These are phyloP conservation scores for Backusella tarrabulga DNA, from an alignment of 192 early-diverging fungal species.

Conservation along the genomic window DNA sequence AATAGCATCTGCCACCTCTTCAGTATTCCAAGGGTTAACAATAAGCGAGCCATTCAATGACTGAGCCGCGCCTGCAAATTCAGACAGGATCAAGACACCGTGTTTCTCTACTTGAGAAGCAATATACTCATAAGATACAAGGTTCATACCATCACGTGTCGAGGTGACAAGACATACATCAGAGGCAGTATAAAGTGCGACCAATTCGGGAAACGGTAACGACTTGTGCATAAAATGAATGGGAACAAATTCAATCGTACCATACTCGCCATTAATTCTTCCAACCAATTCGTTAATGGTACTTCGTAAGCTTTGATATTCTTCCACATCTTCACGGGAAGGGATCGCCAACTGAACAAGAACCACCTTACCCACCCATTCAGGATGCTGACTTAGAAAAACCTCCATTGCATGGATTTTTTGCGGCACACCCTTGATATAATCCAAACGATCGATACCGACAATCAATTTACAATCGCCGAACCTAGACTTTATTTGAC, in stretches of 20 bases:
- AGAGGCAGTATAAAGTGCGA: conserved; percentile 91
- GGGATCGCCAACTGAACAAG: conserved; percentile 98
- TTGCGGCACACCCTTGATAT: conserved; percentile 99
- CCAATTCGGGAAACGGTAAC: conserved; percentile 91
- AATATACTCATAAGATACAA: conserved; percentile 99
- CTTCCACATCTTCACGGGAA: conserved; percentile 96
- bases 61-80: conserved; percentile 99
- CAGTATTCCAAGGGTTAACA: conserved; percentile 99
- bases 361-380: conserved; percentile 92
- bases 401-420: conserved; percentile 96
- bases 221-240: conserved; percentile 99
- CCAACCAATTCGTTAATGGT: conserved; percentile 98
- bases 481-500: conserved; percentile 77
- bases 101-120: conserved; percentile 88
- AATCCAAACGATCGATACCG: conserved; percentile 98
- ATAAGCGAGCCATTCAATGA: conserved; percentile 96
- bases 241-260: conserved; percentile 93
- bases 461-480: conserved; percentile 87
- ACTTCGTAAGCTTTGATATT: conserved; percentile 92
- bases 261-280: conserved; percentile 97
- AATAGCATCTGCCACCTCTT: conserved; percentile 88
- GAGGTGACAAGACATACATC: conserved; percentile 97
- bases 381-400: conserved; percentile 84
- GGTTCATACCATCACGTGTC: conserved; percentile 99
- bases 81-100: conserved; percentile 93